Evolutionary conservation across 129 eudicot genomes (phyloP), one percentile per base, ranked within the genome.

Genomic region (Glebionis coronaria): DNA sequence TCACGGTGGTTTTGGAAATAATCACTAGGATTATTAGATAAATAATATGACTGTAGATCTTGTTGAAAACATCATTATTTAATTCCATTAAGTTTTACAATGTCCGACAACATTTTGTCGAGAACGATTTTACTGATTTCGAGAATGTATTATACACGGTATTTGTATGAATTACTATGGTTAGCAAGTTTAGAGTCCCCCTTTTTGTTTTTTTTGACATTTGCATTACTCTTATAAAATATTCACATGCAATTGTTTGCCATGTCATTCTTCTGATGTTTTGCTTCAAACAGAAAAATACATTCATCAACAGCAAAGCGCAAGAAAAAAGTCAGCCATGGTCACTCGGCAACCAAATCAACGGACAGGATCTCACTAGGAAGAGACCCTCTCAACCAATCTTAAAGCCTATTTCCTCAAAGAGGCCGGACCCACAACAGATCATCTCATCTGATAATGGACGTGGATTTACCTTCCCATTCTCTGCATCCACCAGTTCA

Each of bases 401-500:
- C 23, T 67, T 91, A 62, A 71, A 91, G 61, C 82, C 87, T 2
- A 88, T 91, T 46, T 80, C 83, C n/a, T 69, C 84, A 45, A 67
- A 61, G 50, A 82, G 73, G 80, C 83, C 78, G 9, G 82, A 73
- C 42, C 81, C 85, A 20, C 72, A 69, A 14, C 74, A 67, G 57
- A 59, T 82, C 18, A 56, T 70, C 12, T 72, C 86, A 27, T 65
- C 86, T 4, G 83, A 75, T 55, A 83, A 82, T 40, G 83, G 84
- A 16, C 65, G 52, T 21, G 89, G 86, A 27, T 92, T 92, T 67
- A 83, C 86, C 46, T 88, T 92, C 73, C 96, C 96, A 1, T 78
- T 88, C 58, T 79, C 90, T 38, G 84, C 72, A 68, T 65, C 84
- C 44, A 42, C 84, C 18, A 79, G 86, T 64, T 71, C 73, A 54